These are phyloP conservation scores for Tuber umbilicatum DNA, from an alignment of 495 filamentous ascomycete genomes.

Conservation along the genomic window DNA sequence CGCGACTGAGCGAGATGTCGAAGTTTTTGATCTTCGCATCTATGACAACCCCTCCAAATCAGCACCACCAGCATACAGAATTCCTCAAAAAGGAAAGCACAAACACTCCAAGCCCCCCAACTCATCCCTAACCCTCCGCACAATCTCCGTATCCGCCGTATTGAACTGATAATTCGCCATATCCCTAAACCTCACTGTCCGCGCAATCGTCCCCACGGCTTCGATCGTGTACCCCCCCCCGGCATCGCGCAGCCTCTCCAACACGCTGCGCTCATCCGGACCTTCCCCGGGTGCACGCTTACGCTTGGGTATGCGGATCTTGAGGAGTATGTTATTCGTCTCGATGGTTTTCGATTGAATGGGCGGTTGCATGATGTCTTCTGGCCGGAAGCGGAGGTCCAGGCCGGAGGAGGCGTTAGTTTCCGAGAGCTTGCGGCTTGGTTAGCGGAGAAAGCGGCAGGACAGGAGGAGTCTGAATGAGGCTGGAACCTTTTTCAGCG, in stretches of 20 bases:
- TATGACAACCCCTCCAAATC: slow-evolving; percentile 30
- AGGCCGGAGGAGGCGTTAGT: slow-evolving; percentile 41
- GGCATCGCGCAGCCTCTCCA: slow-evolving; percentile 67
- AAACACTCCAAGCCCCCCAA: not conserved
- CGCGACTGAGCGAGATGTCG: slow-evolving; percentile 59
- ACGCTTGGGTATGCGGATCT: slow-evolving; percentile 76
- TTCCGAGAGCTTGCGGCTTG: slow-evolving; percentile 38
- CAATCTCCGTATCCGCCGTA: slow-evolving; percentile 12
- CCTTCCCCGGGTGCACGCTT: slow-evolving; percentile 54
- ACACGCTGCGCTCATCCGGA: slow-evolving; percentile 44
- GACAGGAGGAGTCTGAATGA: slow-evolving; percentile 3
- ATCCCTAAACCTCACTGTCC: slow-evolving; percentile 77
- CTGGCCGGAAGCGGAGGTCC: slow-evolving; percentile 63
- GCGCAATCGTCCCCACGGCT: slow-evolving; percentile 62
- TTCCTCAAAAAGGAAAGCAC: not conserved
- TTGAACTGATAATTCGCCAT: slow-evolving; percentile 42
- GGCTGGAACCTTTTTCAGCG: slow-evolving; percentile 56
- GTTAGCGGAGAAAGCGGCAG: slow-evolving; percentile 28
- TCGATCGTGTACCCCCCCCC: slow-evolving; percentile 61
- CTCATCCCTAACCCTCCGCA: not conserved
- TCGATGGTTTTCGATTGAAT: slow-evolving; percentile 61
- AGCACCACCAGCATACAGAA: not conserved
- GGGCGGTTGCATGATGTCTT: slow-evolving; percentile 69
- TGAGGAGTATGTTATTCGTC: slow-evolving; percentile 76
- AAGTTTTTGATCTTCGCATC: slow-evolving; percentile 68